Evolutionary conservation across 208 protist species (phyloP).

Genomic region (Acanthamoeba sp.): DNA sequence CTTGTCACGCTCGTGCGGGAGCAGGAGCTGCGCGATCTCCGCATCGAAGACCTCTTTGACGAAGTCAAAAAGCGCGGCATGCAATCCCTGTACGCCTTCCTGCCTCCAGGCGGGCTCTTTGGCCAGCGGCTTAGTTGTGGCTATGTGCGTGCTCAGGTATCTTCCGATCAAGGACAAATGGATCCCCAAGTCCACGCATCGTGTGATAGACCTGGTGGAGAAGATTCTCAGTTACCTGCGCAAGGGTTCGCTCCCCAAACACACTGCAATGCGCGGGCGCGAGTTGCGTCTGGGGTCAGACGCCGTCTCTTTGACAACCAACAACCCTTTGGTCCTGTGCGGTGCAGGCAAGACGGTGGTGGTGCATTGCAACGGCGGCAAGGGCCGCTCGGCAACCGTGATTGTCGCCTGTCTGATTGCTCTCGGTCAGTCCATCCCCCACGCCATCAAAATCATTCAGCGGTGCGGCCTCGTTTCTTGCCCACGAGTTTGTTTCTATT

Average conservation of each 20-base stretch:
- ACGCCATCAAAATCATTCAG: slow-evolving; percentile 24
- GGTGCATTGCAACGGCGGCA: slow-evolving; percentile 71
- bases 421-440: slow-evolving; percentile 20
- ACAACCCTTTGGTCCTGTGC: not conserved
- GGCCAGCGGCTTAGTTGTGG: no score
- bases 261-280: no score
- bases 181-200: slow-evolving; percentile 56
- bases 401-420: slow-evolving; percentile 33
- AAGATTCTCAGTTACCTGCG: slow-evolving; percentile 11
- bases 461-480: not conserved
- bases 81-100: not conserved
- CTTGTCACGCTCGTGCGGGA: slow-evolving; percentile 50
- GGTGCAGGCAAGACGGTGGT: slow-evolving; percentile 61
- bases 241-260: not conserved
- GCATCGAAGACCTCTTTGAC: slow-evolving; percentile 22
- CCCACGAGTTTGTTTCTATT: not conserved
- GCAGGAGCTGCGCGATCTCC: slow-evolving; percentile 48
- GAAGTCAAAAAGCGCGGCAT: slow-evolving; percentile 56
- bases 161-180: slow-evolving; percentile 75
- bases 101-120: no score
- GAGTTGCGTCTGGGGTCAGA: no score
- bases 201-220: slow-evolving; percentile 54
- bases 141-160: not conserved
- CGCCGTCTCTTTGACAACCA: no score
- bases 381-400: slow-evolving; percentile 49